Base-by-base conservation (phyloP, 116 monocot species). In the Dioscorea cayenensis region DNA sequence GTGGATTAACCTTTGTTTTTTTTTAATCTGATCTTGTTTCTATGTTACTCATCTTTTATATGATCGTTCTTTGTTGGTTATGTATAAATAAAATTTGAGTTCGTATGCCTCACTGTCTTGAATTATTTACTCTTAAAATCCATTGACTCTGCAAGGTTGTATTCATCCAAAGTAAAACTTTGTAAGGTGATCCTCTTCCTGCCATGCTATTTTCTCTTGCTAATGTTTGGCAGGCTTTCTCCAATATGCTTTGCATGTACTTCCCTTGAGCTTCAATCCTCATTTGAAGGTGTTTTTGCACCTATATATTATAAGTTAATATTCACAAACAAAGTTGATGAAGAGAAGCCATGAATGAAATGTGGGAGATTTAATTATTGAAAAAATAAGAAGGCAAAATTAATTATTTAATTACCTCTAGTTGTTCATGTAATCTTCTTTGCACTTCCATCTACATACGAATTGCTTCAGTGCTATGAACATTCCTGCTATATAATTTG, bases 361-460 rank as follows among this genome's bases (percentile, higher is more conserved):
- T 51, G 7, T 14, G 17, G 11, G 17, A 17, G 2, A 51, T 14
- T 17, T 51, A 17, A 2, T 51, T 2, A 51, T 1, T 25, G 25
- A 14, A 51, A 51, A 51, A 51, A 51, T 14, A 55, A 55, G 17
- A 50, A 65, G 22, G n/a, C 32, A 8, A 16, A 9, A 17, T 49
- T 28, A 2, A 17, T 49, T 28, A 2, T 65, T 48, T 22, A 94
- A n/a, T n/a, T n/a, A n/a, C 94, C 91, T 94, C 94, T 55, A 94
- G 66, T 67, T 94, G 94, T 60, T 89, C 89, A 84, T 95, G 88
- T 16, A 95, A 72, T 78, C 95, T 86, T 66, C 95, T 89, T 48
- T 95, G 95, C 36, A 95, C 95, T 75, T 95, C 95, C 95, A 91
- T 89, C 72, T 95, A 91, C 95, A 95, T 91, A 79, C 84, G 68